These are phyloP conservation scores for Barnettozyma pratensis DNA, from an alignment of 805 yeast species.

Conservation along the genomic window DNA sequence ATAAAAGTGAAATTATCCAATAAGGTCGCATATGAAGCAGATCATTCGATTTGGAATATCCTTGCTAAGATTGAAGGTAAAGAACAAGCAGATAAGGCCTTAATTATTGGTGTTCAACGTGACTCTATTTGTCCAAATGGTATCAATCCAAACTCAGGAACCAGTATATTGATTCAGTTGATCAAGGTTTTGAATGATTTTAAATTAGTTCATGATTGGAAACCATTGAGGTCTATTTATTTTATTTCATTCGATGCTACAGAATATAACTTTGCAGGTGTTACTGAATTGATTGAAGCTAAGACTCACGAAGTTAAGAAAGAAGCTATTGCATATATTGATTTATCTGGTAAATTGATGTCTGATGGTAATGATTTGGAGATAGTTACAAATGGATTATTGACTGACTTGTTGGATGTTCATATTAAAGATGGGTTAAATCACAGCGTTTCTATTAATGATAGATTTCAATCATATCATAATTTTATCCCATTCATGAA, in stretches of 20 bases:
- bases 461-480: slow-evolving; percentile 39
- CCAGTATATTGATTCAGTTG: slow-evolving; percentile 65
- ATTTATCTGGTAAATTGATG: slow-evolving; percentile 57
- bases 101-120: slow-evolving; percentile 78
- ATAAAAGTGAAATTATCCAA: slow-evolving; percentile 19
- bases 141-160: slow-evolving; percentile 64
- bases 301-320: slow-evolving; percentile 46
- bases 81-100: slow-evolving; percentile 69
- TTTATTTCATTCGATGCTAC: slow-evolving; percentile 83
- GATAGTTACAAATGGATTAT: slow-evolving; percentile 60
- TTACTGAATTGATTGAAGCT: slow-evolving; percentile 69
- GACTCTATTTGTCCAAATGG: slow-evolving; percentile 80
- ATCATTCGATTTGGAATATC: slow-evolving; percentile 74
- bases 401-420: slow-evolving; percentile 34
- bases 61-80: slow-evolving; percentile 72
- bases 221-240: slow-evolving; percentile 74
- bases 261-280: slow-evolving; percentile 77
- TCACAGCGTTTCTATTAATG: slow-evolving; percentile 14
- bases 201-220: slow-evolving; percentile 66
- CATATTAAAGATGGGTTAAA: slow-evolving; percentile 22
- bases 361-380: slow-evolving; percentile 43
- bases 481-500: slow-evolving; percentile 65
- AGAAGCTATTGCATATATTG: slow-evolving; percentile 67
- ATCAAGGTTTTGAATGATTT: slow-evolving; percentile 62
- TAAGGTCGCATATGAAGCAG: slow-evolving; percentile 23